phyloP scores from a whole-genome alignment of 2,329 filamentous ascomycete genomes.

The Chrysosporium keratinophilum region DNA sequence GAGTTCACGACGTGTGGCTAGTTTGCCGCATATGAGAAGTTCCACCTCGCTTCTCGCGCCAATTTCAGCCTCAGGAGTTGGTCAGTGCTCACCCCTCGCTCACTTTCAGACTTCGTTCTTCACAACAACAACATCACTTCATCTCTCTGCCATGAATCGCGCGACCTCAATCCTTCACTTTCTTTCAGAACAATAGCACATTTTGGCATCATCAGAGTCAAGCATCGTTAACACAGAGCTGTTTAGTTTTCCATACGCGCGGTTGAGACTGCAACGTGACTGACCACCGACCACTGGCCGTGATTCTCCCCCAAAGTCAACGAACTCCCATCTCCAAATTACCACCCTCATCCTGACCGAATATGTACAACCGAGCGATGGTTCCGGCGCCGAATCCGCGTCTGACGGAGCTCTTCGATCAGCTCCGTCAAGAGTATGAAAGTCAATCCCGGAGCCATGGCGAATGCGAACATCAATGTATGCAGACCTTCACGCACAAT shows the following conservation, averaged over 20 bases:
- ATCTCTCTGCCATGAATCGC: neutral
- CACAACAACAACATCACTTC: constrained; percentile 8
- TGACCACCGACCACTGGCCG: neutral
- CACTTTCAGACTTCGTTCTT: constrained; percentile 3
- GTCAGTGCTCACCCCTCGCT: constrained; percentile 13
- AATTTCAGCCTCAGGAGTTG: constrained; percentile 24
- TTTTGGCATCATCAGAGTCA: neutral
- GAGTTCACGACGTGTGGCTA: neutral
- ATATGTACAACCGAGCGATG: constrained; percentile 84
- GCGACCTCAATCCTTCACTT: neutral
- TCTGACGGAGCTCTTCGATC: constrained; percentile 82
- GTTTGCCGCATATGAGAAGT: constrained; percentile 13
- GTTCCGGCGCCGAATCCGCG: constrained; percentile 56
- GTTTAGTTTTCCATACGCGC: neutral
- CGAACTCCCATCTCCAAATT: neutral
- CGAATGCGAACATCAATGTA: constrained; percentile 89
- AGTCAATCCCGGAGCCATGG: constrained; percentile 68
- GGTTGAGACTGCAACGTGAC: neutral
- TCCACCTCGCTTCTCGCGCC: constrained; percentile 28
- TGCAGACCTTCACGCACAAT: constrained; percentile 34
- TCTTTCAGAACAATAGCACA: neutral
- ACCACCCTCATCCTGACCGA: constrained; percentile 16
- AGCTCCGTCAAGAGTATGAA: constrained; percentile 85
- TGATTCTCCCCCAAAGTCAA: neutral
- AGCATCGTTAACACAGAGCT: neutral